These are phyloP conservation scores for Aspergillus haitiensis DNA, from an alignment of 495 filamentous ascomycete genomes.

Conservation along the genomic window DNA sequence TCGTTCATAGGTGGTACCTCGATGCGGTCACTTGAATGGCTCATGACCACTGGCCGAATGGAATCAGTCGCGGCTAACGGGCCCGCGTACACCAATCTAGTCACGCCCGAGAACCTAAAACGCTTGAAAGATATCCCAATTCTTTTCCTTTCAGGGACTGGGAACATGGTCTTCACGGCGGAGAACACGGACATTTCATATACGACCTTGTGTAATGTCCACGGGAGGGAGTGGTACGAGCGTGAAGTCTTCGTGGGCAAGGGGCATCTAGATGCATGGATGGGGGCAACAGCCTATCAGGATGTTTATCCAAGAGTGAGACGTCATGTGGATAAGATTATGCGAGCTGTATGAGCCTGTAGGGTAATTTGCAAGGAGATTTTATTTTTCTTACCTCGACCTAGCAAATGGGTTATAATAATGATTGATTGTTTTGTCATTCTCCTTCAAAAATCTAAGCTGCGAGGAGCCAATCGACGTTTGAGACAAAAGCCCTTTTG, in stretches of 20 bases:
- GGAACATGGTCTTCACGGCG: slow-evolving; percentile 8
- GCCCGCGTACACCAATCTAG: not conserved
- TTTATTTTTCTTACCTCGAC: too few relatives aligned
- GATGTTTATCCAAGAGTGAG: slow-evolving; percentile 10
- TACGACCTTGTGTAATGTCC: slow-evolving; percentile 6
- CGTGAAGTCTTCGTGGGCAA: slow-evolving; percentile 4
- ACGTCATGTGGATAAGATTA: slow-evolving; percentile 3
- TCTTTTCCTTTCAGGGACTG: not conserved
- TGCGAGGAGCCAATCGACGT: too few relatives aligned
- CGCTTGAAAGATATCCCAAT: slow-evolving; percentile 4
- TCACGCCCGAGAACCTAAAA: slow-evolving; percentile 1
- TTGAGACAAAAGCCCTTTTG: too few relatives aligned
- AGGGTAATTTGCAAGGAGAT: too few relatives aligned
- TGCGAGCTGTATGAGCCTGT: not conserved
- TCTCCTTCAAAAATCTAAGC: too few relatives aligned
- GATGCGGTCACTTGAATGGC: slow-evolving; percentile 5
- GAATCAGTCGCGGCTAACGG: slow-evolving; percentile 3
- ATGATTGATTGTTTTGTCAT: too few relatives aligned
- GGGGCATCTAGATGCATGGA: slow-evolving; percentile 4
- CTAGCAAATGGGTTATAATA: too few relatives aligned
- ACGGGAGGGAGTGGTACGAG: slow-evolving; percentile 9
- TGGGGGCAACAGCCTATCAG: slow-evolving; percentile 4
- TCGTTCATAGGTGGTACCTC: slow-evolving; percentile 6
- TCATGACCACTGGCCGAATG: not conserved
- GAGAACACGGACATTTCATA: slow-evolving; percentile 8